Conservation (phyloP, 192 early-diverging fungal species). For the Linnemannia elongata region DNA sequence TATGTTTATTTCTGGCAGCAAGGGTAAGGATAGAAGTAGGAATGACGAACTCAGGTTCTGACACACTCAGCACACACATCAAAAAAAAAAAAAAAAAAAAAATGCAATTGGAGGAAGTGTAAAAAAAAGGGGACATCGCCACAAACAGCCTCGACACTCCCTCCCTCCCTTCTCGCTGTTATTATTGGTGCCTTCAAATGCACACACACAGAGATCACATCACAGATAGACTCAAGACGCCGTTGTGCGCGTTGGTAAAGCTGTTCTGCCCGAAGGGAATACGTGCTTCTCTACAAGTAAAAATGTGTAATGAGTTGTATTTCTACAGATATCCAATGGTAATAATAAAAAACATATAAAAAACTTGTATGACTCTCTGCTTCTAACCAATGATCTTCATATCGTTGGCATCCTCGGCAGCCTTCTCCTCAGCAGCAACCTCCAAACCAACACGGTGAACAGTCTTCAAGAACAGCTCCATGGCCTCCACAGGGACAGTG, state of each 20-base stretch:
- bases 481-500: constrained; percentile 77
- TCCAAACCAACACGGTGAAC: constrained; percentile 74
- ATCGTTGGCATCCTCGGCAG: constrained; percentile 13
- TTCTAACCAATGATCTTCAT: constrained; percentile 20
- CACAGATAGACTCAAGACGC: background rate
- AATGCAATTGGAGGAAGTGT: no score
- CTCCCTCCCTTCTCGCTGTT: background rate
- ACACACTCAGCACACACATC: background rate
- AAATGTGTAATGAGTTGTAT: background rate
- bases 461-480: constrained; percentile 77
- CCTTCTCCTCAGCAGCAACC: constrained; percentile 46
- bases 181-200: background rate
- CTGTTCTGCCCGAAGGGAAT: background rate
- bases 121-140: background rate
- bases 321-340: background rate
- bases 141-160: background rate
- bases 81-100: no score
- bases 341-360: background rate
- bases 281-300: background rate
- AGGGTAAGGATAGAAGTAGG: background rate
- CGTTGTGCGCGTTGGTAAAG: background rate
- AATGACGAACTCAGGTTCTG: background rate
- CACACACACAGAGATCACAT: background rate
- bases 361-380: background rate
- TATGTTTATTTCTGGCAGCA: background rate